Conservation (phyloP, 129 eudicot genomes). For the Escallonia rubra region DNA sequence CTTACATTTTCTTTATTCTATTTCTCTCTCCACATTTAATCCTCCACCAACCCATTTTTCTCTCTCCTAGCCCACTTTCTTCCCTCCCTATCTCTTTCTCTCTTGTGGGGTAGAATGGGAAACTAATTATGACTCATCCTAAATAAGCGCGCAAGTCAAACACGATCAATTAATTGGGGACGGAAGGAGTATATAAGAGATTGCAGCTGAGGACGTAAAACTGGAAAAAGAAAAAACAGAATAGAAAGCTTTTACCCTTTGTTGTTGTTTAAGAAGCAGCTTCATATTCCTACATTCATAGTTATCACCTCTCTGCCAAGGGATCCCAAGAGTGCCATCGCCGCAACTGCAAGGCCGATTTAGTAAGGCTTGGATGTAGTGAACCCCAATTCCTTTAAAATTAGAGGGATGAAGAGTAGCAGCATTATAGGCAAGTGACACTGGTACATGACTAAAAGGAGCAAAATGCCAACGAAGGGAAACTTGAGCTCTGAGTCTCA, state of each 20-base stretch:
- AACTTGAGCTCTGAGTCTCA: neutral
- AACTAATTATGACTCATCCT: too few relatives aligned
- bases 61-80: too few relatives aligned
- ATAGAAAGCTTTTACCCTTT: constrained; percentile 42
- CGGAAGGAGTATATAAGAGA: neutral
- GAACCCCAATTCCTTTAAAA: neutral
- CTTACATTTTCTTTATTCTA: too few relatives aligned
- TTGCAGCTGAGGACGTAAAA: too few relatives aligned
- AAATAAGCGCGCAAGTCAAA: too few relatives aligned
- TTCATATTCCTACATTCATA: constrained; percentile 93
- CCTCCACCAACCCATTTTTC: too few relatives aligned
- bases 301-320: constrained; percentile 80
- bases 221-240: neutral
- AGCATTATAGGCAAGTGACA: constrained; percentile 1
- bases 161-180: too few relatives aligned
- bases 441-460: neutral
- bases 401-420: neutral
- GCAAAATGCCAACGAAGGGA: neutral
- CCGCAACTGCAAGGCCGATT: constrained; percentile 71
- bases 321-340: constrained; percentile 84
- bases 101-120: too few relatives aligned
- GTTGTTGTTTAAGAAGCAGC: constrained; percentile 93
- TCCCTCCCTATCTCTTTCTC: too few relatives aligned
- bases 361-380: neutral
- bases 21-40: too few relatives aligned